These are phyloP conservation scores for Linnemannia schmuckeri DNA, from an alignment of 192 early-diverging fungal genomes.

Conservation along the genomic window DNA sequence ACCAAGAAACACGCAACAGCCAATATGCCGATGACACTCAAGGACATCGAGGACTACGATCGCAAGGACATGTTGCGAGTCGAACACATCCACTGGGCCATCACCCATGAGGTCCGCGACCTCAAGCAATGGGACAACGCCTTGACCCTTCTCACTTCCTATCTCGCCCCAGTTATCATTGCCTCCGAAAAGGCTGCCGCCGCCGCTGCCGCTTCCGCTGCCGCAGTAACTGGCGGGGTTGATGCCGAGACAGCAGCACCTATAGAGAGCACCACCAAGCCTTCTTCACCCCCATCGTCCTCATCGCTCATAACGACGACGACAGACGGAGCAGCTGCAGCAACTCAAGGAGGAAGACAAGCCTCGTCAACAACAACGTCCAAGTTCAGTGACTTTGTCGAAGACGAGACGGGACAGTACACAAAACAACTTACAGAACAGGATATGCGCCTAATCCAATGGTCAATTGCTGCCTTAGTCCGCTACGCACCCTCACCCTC, in stretches of 20 bases:
- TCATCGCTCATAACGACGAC: background rate
- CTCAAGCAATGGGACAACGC: slow-evolving; percentile 32
- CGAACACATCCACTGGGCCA: slow-evolving; percentile 20
- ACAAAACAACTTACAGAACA: background rate
- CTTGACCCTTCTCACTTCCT: slow-evolving; percentile 26
- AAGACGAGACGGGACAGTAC: background rate
- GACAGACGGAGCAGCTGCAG: background rate
- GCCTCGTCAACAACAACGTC: background rate
- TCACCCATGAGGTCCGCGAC: slow-evolving; percentile 25
- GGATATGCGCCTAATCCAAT: slow-evolving; percentile 18
- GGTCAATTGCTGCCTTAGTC: slow-evolving; percentile 22
- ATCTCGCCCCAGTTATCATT: slow-evolving; percentile 33
- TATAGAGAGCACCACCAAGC: background rate
- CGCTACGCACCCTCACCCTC: slow-evolving; percentile 34
- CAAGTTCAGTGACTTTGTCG: slow-evolving; percentile 13
- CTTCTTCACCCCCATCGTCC: background rate
- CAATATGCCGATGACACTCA: background rate
- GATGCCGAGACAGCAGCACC: background rate
- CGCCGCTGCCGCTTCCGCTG: background rate
- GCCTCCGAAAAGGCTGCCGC: slow-evolving; percentile 15
- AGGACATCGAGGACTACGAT: slow-evolving; percentile 12
- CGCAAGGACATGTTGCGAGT: slow-evolving; percentile 4
- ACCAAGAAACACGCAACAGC: background rate
- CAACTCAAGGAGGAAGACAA: background rate
- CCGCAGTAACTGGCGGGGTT: background rate